Percentiles rank a stretch among this genome's conserved stretches.
Evolutionary conservation across 768 basidiomycete species (phyloP).

Genomic region (Mycena galopus): DNA sequence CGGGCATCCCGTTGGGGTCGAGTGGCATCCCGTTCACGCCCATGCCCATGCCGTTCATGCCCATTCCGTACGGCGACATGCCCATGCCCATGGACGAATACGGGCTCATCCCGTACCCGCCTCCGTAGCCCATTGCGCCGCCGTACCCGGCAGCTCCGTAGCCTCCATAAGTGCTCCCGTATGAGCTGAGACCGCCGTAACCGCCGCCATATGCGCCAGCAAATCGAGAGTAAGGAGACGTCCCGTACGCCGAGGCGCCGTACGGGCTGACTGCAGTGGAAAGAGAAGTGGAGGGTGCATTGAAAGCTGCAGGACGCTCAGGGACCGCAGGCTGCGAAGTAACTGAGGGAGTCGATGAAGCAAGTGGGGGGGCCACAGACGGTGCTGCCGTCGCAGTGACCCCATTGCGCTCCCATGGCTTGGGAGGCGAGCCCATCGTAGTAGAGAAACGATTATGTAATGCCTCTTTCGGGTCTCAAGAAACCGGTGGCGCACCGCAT

Average conservation of each 20-base stretch:
- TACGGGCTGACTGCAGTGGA: constrained; percentile 54
- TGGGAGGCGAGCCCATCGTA: constrained; percentile 86
- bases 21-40: constrained; percentile 57
- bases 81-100: constrained; percentile 39
- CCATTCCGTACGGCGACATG: constrained; percentile 42
- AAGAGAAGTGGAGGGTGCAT: constrained; percentile 40
- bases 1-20: constrained; percentile 65
- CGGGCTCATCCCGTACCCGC: constrained; percentile 42
- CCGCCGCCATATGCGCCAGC: constrained; percentile 59
- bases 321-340: constrained; percentile 64
- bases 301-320: constrained; percentile 70
- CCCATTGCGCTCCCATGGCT: constrained; percentile 86
- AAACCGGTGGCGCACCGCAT: not conserved
- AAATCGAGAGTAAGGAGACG: constrained; percentile 59
- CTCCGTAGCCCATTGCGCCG: constrained; percentile 44
- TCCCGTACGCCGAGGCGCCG: constrained; percentile 54
- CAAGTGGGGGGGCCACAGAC: constrained; percentile 44
- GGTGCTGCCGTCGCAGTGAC: constrained; percentile 50
- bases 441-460: constrained; percentile 33
- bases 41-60: constrained; percentile 45
- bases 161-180: constrained; percentile 53
- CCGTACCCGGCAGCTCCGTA: constrained; percentile 44
- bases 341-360: constrained; percentile 45
- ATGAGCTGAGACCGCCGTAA: constrained; percentile 18
- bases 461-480: not conserved